These are phyloP conservation scores for Oryza glumipatula DNA, from an alignment of 176 grass and related monocot species.

Conservation along the genomic window DNA sequence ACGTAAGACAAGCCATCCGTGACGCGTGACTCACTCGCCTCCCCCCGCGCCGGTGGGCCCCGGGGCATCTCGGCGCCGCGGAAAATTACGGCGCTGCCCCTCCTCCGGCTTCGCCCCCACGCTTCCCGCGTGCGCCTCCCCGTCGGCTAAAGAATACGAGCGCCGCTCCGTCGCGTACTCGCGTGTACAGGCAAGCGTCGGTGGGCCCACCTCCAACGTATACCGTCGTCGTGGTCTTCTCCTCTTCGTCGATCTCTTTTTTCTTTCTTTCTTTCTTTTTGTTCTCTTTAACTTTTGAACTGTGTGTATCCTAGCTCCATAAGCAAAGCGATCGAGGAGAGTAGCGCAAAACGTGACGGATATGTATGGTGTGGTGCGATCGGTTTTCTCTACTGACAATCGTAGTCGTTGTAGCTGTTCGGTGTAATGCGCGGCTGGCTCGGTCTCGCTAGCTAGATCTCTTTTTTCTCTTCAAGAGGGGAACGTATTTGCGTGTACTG, in stretches of 20 bases:
- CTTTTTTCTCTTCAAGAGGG: background rate
- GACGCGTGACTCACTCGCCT: background rate
- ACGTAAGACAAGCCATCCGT: conserved; percentile 35
- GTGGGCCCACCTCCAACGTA: background rate
- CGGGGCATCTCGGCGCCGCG: background rate
- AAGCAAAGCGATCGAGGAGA: background rate
- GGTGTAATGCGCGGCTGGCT: background rate
- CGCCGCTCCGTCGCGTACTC: background rate
- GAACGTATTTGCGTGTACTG: background rate
- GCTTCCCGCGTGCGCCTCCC: background rate
- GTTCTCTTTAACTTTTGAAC: background rate
- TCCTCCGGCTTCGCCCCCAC: too few relatives aligned
- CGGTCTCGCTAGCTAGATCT: background rate
- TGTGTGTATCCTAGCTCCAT: background rate
- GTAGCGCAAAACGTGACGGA: background rate
- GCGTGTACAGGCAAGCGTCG: too few relatives aligned
- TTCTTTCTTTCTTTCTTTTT: background rate
- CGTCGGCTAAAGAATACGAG: background rate
- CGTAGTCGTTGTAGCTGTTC: background rate
- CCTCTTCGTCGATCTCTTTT: background rate
- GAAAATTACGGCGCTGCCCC: conserved; percentile 24
- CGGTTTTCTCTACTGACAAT: background rate
- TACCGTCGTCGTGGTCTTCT: background rate
- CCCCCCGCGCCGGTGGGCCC: background rate
- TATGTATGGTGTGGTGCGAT: background rate